These are phyloP conservation scores for Colletotrichum navitas DNA, from an alignment of 2,329 filamentous ascomycete genomes.

Conservation along the genomic window DNA sequence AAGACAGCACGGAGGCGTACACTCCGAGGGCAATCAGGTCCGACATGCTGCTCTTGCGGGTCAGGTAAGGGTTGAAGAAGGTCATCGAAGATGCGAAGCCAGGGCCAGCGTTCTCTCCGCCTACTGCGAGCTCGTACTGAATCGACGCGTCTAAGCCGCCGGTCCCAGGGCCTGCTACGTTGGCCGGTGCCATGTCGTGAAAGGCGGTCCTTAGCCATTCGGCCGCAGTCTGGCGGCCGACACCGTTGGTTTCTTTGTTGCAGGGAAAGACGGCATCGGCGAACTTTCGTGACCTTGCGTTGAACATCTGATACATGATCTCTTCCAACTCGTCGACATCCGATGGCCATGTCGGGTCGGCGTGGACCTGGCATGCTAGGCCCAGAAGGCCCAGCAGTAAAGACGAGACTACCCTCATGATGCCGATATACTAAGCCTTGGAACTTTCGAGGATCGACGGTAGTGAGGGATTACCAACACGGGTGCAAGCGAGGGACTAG, in stretches of 20 bases:
- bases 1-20: constrained; percentile 69
- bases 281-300: constrained; percentile 67
- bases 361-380: constrained; percentile 51
- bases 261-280: constrained; percentile 69
- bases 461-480: not conserved
- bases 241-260: constrained; percentile 63
- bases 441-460: not conserved
- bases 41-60: constrained; percentile 63
- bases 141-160: constrained; percentile 72
- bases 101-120: constrained; percentile 67
- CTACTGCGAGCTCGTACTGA: constrained; percentile 66
- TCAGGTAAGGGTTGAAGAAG: constrained; percentile 67
- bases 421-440: not conserved
- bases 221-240: constrained; percentile 69
- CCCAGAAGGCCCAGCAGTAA: constrained; percentile 53
- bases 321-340: constrained; percentile 72
- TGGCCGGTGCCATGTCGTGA: constrained; percentile 71
- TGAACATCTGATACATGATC: constrained; percentile 70
- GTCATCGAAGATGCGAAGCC: constrained; percentile 66
- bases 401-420: constrained; percentile 48
- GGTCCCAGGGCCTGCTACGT: constrained; percentile 55
- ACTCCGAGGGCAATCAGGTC: constrained; percentile 71
- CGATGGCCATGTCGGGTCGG: constrained; percentile 72
- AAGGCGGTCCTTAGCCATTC: constrained; percentile 73
- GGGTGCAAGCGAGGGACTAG: constrained; percentile 23